Percentiles rank a stretch among this genome's conserved stretches.
Conservation (phyloP, 305 asterid species). For the Fraxinus velutina region DNA sequence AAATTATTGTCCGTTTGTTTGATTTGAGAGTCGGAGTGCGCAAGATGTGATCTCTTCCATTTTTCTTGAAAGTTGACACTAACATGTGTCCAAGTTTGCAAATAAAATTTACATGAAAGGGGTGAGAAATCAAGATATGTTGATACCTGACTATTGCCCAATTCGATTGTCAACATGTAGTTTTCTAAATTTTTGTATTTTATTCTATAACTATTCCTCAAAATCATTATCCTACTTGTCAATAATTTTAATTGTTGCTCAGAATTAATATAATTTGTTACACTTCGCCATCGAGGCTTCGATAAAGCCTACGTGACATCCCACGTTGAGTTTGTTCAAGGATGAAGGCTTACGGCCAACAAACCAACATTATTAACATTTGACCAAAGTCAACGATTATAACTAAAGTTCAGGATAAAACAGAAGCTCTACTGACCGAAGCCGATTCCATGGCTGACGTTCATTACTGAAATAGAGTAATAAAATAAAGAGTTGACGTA, state of each 20-base stretch:
- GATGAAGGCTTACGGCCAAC: background rate
- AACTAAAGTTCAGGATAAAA: background rate
- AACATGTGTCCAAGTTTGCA: background rate
- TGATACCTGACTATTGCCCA: background rate
- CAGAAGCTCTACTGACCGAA: background rate
- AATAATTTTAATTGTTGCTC: background rate
- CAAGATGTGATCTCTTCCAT: background rate
- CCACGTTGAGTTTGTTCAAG: background rate
- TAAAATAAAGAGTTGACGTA: too few species aligned
- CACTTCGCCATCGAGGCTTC: background rate
- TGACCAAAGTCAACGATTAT: background rate
- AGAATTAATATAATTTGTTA: background rate
- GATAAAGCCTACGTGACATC: background rate
- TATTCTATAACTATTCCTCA: too few species aligned
- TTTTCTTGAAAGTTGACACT: background rate
- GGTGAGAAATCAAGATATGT: background rate
- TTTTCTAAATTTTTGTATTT: too few species aligned
- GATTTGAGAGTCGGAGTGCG: background rate
- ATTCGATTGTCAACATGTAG: background rate
- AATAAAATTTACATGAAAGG: background rate
- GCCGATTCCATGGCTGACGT: too few species aligned
- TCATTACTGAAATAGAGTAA: too few species aligned
- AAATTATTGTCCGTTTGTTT: background rate
- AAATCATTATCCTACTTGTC: background rate
- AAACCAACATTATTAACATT: background rate